Evolutionary conservation across 768 basidiomycete species (phyloP), one percentile per base, ranked within the genome.

Genomic region (Cystofilobasidium ferigula): DNA sequence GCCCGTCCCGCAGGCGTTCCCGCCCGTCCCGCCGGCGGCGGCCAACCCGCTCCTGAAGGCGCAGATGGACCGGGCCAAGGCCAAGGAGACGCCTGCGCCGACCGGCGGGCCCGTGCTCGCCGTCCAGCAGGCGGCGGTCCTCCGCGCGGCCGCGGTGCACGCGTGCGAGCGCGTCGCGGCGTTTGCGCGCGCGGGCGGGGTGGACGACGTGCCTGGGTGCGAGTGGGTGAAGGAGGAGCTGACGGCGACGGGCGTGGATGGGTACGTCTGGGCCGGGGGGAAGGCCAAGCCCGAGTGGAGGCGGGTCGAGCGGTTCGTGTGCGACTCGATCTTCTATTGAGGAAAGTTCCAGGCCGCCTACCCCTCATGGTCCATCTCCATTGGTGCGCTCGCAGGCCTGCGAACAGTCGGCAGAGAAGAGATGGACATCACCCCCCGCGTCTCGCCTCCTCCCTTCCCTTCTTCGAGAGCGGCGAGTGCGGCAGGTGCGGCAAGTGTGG

Each of bases 191-290:
- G 62, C 57, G 74, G 63, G 76, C 74, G 30, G 68, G 80, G 28
- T 72, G 42, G 70, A 70, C 5, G 71, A 71, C 36, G 77, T 73
- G 40, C 69, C 78, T 24, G 71, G 73, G 28, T 85, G 84, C 20
- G 64, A 32, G 51, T 66, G 64, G 64, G 51, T 66, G 47, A 66
- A 64, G 84, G 71, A 87, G 69, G 80, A 77, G 3, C 78, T 91
- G 40, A 82, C 78, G 0, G 76, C 83, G 32, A 83, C 85, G 5
- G 79, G 82, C 53, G 68, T 89, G 66, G 85, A 89, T 71, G 81
- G 81, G 71, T 91, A 87, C 87, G 74, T 90, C n/a, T 88, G 88
- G 86, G 79, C 83, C 36, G 81, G 87, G 6, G 87, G 86, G 42
- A 89, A 91, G 73, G 87, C 88, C 70, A 78, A 87, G 69, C 70